Evolutionary conservation across 768 basidiomycete genomes (phyloP), one percentile per base, ranked within the genome.

Genomic region (Lactarius vividus): DNA sequence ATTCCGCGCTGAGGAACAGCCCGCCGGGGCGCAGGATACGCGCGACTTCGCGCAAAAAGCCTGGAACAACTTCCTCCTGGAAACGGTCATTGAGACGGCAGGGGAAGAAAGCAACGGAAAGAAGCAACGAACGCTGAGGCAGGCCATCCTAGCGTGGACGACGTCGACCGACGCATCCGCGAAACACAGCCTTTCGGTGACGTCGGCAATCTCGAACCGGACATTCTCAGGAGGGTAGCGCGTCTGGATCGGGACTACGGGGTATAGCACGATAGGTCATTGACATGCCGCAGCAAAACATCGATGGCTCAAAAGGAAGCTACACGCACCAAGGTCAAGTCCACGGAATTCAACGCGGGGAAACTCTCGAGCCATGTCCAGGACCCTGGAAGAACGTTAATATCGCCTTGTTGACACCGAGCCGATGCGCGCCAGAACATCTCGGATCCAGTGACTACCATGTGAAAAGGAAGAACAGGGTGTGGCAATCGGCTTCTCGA

Each of bases 21-120:
- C 91, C 91, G n/a, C 86, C 86, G 5, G 84, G 84, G 54, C 85
- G 84, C 15, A 94, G 77, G 54, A 92, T 78, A 44, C 92, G 85
- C 7, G 79, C 80, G 18, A 82, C 81, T 73, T 93, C 89, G 26
- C 74, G 72, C 37, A 91, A 71, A 65, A 91, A 74, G 29, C 69
- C 72, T 20, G 75, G 75, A 71, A 87, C 90, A 71, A 87, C 78
- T 23, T 72, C 76, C 18, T 87, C 79, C 91, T 92, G 73, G 9
- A 49, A 59, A 39, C 18, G 58, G 70, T 59, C 66, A 64, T 44
- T 35, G 61, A 56, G 31, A 57, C 16, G 23, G 23, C 23, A 49
- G 6, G 10, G 23, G 44, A 59, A 23, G 20, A 44, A 44, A 53
- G 63, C 13, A 28, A 15, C 29, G 16, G 26, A 52, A 35, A 40